These are phyloP conservation scores for Saccharum spontaneum DNA, from an alignment of 176 grass and related monocot species.

Conservation along the genomic window DNA sequence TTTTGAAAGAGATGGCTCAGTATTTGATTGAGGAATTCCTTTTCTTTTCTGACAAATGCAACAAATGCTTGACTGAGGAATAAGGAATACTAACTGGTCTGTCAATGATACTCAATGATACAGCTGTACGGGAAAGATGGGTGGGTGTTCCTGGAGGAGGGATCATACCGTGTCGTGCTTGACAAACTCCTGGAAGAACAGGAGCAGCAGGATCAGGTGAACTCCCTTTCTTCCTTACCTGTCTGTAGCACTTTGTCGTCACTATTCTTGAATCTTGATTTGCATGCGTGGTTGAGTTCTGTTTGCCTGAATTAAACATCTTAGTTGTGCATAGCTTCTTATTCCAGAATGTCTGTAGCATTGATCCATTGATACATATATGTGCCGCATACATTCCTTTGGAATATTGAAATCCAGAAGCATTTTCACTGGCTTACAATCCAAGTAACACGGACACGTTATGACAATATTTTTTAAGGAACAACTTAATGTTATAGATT, in stretches of 20 bases:
- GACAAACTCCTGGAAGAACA: slow-evolving; percentile 20
- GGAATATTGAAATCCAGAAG: neutral
- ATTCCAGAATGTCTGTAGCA: neutral
- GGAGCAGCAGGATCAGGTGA: neutral
- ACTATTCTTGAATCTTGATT: neutral
- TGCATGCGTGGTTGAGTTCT: neutral
- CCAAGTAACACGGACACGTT: neutral
- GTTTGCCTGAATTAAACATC: neutral
- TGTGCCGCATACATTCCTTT: neutral
- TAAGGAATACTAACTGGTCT: neutral
- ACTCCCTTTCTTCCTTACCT: neutral
- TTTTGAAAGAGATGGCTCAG: neutral
- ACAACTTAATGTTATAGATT: neutral
- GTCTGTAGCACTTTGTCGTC: neutral
- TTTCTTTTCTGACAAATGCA: neutral
- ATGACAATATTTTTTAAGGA: neutral
- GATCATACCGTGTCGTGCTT: slow-evolving; percentile 3
- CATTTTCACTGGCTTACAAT: neutral
- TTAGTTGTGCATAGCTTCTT: neutral
- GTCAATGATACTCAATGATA: neutral
- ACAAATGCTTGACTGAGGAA: neutral
- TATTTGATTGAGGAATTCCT: neutral
- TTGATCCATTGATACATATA: neutral
- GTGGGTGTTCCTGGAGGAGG: slow-evolving; percentile 28
- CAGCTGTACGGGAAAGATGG: slow-evolving; percentile 25